Evolutionary conservation across 2,329 filamentous ascomycete genomes (phyloP).

Genomic region (Verticillium tricorpus): DNA sequence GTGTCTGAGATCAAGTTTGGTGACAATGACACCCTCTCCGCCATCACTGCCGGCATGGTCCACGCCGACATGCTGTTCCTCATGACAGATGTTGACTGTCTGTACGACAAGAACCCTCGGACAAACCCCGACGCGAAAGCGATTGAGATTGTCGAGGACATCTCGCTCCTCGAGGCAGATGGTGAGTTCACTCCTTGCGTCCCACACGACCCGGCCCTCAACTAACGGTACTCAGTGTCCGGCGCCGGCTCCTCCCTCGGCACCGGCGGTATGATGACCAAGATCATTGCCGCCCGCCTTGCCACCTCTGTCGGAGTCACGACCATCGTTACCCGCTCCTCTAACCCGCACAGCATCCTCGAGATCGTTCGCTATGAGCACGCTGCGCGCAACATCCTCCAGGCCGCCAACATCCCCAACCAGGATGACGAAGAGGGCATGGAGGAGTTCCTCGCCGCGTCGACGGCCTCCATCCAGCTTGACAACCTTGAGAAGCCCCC

Average conservation of each 20-base stretch:
- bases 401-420: slow-evolving; percentile 15
- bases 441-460: slow-evolving; percentile 31
- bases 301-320: slow-evolving; percentile 94
- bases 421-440: slow-evolving; percentile 12
- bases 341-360: slow-evolving; percentile 86
- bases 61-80: slow-evolving; percentile 95
- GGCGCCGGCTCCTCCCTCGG: slow-evolving; percentile 83
- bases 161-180: slow-evolving; percentile 76
- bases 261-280: slow-evolving; percentile 96
- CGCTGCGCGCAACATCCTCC: slow-evolving; percentile 30
- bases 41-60: slow-evolving; percentile 95
- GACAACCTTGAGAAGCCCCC: slow-evolving; percentile 44
- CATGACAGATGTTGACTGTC: slow-evolving; percentile 97
- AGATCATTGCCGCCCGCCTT: slow-evolving; percentile 87
- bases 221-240: slow-evolving; percentile 55
- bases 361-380: slow-evolving; percentile 82
- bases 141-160: slow-evolving; percentile 91
- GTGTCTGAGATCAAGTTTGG: slow-evolving; percentile 99
- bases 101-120: slow-evolving; percentile 94
- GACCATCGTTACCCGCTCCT: slow-evolving; percentile 90
- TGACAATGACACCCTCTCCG: slow-evolving; percentile 95
- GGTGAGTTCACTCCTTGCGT: slow-evolving; percentile 37
- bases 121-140: slow-evolving; percentile 78
- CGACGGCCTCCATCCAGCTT: slow-evolving; percentile 37
- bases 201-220: not conserved